Evolutionary conservation across 2,329 filamentous ascomycete species (phyloP).

Genomic region (Didymella lethalis): DNA sequence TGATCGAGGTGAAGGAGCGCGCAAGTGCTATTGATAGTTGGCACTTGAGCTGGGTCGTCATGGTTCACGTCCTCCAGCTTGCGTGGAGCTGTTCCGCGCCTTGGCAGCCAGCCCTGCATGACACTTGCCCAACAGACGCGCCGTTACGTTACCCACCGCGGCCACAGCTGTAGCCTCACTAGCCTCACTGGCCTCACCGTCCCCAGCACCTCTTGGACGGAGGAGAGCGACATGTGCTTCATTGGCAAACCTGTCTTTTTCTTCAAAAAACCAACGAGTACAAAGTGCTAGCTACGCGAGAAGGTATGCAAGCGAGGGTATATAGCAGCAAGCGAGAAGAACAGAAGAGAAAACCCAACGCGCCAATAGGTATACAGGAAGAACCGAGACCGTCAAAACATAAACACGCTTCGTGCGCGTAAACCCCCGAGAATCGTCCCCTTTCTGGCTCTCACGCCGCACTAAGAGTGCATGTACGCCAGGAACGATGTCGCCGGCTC

Average conservation of each 20-base stretch:
- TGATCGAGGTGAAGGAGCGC: slow-evolving; percentile 1
- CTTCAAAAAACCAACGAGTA: background rate
- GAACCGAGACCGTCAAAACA: background rate
- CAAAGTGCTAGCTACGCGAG: background rate
- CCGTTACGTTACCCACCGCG: background rate
- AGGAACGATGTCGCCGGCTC: slow-evolving; percentile 42
- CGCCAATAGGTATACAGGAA: slow-evolving; percentile 3
- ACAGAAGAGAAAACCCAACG: background rate
- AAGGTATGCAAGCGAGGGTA: slow-evolving; percentile 18
- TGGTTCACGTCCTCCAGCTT: slow-evolving; percentile 11
- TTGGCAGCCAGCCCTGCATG: slow-evolving; percentile 19
- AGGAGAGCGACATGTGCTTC: background rate
- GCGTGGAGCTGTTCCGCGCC: slow-evolving; percentile 8
- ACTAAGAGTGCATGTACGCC: slow-evolving; percentile 39
- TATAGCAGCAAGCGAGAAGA: slow-evolving; percentile 12
- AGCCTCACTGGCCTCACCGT: background rate
- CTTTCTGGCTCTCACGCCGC: background rate
- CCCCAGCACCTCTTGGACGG: background rate
- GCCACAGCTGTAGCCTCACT: background rate
- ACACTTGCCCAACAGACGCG: slow-evolving; percentile 1
- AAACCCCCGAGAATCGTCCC: background rate
- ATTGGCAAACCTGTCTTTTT: slow-evolving; percentile 1
- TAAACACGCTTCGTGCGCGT: background rate
- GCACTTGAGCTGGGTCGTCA: background rate
- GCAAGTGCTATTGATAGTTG: slow-evolving; percentile 27